phyloP scores from a whole-genome alignment of 208 protist species.

The Wallacemonas sp. region DNA sequence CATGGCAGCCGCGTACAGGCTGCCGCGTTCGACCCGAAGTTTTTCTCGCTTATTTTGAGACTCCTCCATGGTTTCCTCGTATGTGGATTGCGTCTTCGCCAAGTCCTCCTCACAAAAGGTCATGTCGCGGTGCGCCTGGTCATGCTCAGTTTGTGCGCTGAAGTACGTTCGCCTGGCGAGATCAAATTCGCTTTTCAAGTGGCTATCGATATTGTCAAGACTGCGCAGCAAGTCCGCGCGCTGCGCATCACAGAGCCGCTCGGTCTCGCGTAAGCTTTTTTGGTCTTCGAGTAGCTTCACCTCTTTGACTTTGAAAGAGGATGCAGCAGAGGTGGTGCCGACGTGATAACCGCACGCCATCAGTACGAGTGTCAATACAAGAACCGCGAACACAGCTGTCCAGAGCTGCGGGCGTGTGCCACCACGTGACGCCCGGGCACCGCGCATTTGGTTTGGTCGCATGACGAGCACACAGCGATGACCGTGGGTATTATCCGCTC shows the following conservation, averaged over 20 bases:
- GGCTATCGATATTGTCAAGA: neutral
- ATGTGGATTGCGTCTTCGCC: no score
- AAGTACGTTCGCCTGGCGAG: neutral
- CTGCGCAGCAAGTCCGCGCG: neutral
- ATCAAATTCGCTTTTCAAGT: neutral
- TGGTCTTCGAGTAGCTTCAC: neutral
- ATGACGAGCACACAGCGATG: no score
- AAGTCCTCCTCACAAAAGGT: no score
- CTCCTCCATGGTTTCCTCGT: neutral
- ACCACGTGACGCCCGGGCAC: neutral
- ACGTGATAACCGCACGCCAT: slow-evolving; percentile 14
- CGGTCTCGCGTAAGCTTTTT: neutral
- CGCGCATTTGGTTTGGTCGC: no score
- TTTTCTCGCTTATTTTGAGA: neutral
- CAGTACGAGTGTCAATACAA: neutral
- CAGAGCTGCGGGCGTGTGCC: neutral
- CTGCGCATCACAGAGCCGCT: neutral
- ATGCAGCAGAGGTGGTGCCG: neutral
- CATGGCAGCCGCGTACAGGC: neutral
- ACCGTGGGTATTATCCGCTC: no score
- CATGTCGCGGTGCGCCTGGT: no score
- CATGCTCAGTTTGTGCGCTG: neutral
- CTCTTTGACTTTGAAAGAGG: neutral
- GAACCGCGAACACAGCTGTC: neutral
- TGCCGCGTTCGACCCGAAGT: neutral